phyloP scores from a whole-genome alignment of 2,329 filamentous ascomycete species.

The Didymella lethalis region DNA sequence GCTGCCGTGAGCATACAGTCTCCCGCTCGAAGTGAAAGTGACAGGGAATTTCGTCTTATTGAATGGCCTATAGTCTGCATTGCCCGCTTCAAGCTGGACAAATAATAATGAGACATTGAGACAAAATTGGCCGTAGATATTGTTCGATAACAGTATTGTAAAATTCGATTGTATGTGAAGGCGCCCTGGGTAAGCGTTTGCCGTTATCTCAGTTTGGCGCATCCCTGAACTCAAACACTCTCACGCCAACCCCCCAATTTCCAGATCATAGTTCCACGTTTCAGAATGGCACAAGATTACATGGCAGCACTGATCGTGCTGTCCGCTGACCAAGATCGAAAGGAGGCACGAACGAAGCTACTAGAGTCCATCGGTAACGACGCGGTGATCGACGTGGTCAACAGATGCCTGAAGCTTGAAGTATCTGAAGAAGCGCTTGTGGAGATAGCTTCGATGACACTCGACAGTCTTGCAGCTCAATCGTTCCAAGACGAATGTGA shows the following conservation, averaged over 20 bases:
- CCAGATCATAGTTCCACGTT: not conserved
- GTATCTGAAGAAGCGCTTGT: not conserved
- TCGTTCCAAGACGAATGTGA: not conserved
- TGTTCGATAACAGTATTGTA: not conserved
- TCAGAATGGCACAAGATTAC: not conserved
- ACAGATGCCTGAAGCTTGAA: not conserved
- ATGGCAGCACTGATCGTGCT: not conserved
- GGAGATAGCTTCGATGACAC: not conserved
- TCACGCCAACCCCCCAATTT: not conserved
- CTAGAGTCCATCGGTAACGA: not conserved
- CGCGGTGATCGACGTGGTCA: not conserved
- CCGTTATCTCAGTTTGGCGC: not conserved
- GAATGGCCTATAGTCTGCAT: not conserved
- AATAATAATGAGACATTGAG: not conserved
- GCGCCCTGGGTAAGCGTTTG: not conserved
- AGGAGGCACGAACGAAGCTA: not conserved
- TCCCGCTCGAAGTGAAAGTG: conserved; percentile 7
- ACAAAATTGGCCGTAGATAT: not conserved
- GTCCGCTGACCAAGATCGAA: too few relatives aligned
- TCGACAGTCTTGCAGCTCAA: not conserved
- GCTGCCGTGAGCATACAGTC: conserved; percentile 3
- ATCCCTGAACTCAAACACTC: not conserved
- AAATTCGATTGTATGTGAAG: not conserved
- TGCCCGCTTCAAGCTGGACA: not conserved
- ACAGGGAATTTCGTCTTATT: conserved; percentile 1